Evolutionary conservation across 2,329 filamentous ascomycete genomes (phyloP), one percentile per base, ranked within the genome.

Genomic region (Bisporella sp.): DNA sequence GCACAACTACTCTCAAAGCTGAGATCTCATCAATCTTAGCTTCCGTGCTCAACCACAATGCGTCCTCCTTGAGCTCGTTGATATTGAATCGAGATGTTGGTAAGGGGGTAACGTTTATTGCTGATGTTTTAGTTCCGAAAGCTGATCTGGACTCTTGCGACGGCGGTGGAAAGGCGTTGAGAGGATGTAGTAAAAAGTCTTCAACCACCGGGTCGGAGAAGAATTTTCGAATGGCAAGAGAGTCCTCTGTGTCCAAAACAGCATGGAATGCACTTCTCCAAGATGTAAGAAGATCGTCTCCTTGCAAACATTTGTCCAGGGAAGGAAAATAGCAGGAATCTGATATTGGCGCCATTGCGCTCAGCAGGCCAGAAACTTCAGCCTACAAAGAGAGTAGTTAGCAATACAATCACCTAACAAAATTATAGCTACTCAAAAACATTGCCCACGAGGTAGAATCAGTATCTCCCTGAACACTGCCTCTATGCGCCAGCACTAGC

Each of bases 41-140:
- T 62, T 85, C 81, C 61, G 85, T 81, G 68, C 89, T 91, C 55
- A 99, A 73, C 90, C 91, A 97, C 58, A 86, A 66, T 33, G 89
- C 80, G 71, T 97, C 91, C 44, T 81, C 79, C 70, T 95, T 96
- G 66, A 97, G 81, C 62, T 85, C 73, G 39, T 86, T 82, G 58
- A 96, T 74, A 62, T 91, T 81, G 64, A 85, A 88, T 50, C 79
- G 79, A 40, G 79, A 77, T 60, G 79, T 81, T 9, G 79, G 73
- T 5, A 79, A 79, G 13, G 86, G 82, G 1, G 88, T 81, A 45
- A 90, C 81, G 65, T 95, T 86, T 54, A 96, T 95, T 5, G 90
- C 87, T 28, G 90, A 87, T 1, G 88, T 95, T 68, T 85, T 90
- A 21, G 87, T 87, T 54, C 95, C 87, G 64, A 95, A 95, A 13